A percentile compares a stretch with the other conserved stretches of the same genome.
Conservation (phyloP, 2,329 filamentous ascomycete genomes). For the Colletotrichum euphorbiae region DNA sequence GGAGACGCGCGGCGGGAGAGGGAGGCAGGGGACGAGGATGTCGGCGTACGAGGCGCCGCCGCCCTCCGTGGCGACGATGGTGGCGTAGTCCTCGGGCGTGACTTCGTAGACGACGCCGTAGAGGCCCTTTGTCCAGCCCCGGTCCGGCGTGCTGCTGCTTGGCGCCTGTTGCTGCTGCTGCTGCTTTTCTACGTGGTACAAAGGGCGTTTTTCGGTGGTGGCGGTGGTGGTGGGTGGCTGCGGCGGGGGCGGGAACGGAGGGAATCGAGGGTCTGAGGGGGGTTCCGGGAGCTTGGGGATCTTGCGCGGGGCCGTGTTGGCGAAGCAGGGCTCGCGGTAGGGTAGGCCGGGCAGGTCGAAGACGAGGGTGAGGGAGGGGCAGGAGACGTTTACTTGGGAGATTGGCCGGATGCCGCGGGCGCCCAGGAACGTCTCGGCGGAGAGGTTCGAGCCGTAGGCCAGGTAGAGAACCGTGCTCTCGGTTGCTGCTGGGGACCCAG, state of each 20-base stretch:
- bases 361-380: slow-evolving; percentile 80
- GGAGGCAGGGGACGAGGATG: slow-evolving; percentile 81
- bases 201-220: background rate
- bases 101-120: slow-evolving; percentile 97
- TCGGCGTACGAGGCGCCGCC: slow-evolving; percentile 88
- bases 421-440: slow-evolving; percentile 81
- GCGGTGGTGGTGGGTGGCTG: slow-evolving; percentile 20
- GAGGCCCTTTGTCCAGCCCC: slow-evolving; percentile 80
- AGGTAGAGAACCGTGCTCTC: slow-evolving; percentile 76
- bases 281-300: slow-evolving; percentile 55
- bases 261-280: slow-evolving; percentile 46
- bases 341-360: slow-evolving; percentile 90
- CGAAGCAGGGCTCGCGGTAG: slow-evolving; percentile 92
- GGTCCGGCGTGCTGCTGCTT: slow-evolving; percentile 18
- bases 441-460: slow-evolving; percentile 93
- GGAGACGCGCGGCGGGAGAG: slow-evolving; percentile 68
- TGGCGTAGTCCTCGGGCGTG: slow-evolving; percentile 82
- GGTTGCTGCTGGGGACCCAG: slow-evolving; percentile 40
- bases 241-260: slow-evolving; percentile 43
- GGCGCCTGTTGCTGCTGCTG: background rate
- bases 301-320: slow-evolving; percentile 77
- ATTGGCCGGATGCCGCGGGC: slow-evolving; percentile 83
- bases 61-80: slow-evolving; percentile 91
- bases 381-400: slow-evolving; percentile 83
- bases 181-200: too few relatives aligned